Evolutionary conservation across 2,329 filamentous ascomycete species (phyloP), one percentile per base, ranked within the genome.

Genomic region (Diaporthe eres): DNA sequence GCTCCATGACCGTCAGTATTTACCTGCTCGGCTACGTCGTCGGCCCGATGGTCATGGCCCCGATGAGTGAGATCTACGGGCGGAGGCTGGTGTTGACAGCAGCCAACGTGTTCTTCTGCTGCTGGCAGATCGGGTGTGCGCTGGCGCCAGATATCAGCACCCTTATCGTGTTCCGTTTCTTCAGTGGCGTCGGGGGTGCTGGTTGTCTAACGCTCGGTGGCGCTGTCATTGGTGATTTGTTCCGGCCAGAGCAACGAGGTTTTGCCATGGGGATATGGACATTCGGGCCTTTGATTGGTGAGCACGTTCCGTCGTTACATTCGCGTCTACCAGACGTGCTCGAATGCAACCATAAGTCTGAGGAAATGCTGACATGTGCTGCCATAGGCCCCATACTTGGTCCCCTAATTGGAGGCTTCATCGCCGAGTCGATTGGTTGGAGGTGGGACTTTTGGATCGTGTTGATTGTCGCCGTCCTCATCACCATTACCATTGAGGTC

Each of bases 51-150:
- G 83, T 91, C 65, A 81, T 92, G 3, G 89, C 90, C 2, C 90
- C 90, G 0, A 79, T 92, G 60, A 90, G 88, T 1, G 92, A 94
- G 81, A 89, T 94, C 74, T 93, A 92, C 79, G 92, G 93, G 1
- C 87, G 92, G 4, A 82, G 90, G 4, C 82, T 87, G 1, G 82
- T 94, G 47, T 87, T 93, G 76, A 87, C 89, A 31, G 82, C 80
- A 3, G 89, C 90, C 75, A 94, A 92, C 77, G 80, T 87, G 8
- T 86, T 91, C 75, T 94, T 94, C 81, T 87, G 91, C 74, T 80
- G 89, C 2, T 93, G 91, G 85, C 90, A 90, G 61, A 88, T 94
- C 77, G 92, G 90, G 0, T 93, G 92, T 75, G 93, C 91, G 1
- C 84, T 94, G 5, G 86, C 91, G 0, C 89, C 89, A 1, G 83